Evolutionary conservation across 2,329 filamentous ascomycete species (phyloP), one percentile per base, ranked within the genome.

Genomic region (Sclerotinia subarctica): DNA sequence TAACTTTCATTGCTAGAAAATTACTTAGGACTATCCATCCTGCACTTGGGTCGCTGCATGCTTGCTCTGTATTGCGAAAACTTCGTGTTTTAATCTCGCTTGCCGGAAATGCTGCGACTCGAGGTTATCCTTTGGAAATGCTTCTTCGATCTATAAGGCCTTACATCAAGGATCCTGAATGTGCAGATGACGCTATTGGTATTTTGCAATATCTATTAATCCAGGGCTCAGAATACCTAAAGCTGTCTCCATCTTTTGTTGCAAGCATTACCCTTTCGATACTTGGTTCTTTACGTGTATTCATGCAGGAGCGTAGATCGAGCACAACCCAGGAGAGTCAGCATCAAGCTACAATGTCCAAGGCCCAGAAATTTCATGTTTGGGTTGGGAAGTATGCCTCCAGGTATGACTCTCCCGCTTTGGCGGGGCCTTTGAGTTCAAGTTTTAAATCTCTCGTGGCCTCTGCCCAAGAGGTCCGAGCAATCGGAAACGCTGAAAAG

Each of bases 101-200:
- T 57, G 90, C 93, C 35, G 93, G 93, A 0, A 78, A 86, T 0
- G 83, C 88, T 63, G 91, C 91, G n/a, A 82, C 90, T 32, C 81
- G 87, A 52, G 91, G 90, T 0, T 98, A 98, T 76, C 91, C 93
- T 15, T 78, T 97, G 19, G 92, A 99, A 78, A 95, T 97, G 91
- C 83, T 96, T 0, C 83, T 99, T 1, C 91, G 93, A 74, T 90
- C 91, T 1, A 82, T 97, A 26, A 85, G 90, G 13, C 88, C 88
- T 0, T 96, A 93, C 72, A 82, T 98, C 7, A 89, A 90, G 1
- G 90, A 98, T 73, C 85, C 89, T 0, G 90, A 96, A 75, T 98
- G 94, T 78, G 91, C 94, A 13, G 92, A 97, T 75, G 95, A 99
- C 80, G 89, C 92, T 1, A 83, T 98, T 56, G 94, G 94, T 0